A percentile compares a stretch with the other conserved stretches of the same genome.
These are phyloP conservation scores for Russula sp. DNA, from an alignment of 768 basidiomycete species.

Conservation along the genomic window DNA sequence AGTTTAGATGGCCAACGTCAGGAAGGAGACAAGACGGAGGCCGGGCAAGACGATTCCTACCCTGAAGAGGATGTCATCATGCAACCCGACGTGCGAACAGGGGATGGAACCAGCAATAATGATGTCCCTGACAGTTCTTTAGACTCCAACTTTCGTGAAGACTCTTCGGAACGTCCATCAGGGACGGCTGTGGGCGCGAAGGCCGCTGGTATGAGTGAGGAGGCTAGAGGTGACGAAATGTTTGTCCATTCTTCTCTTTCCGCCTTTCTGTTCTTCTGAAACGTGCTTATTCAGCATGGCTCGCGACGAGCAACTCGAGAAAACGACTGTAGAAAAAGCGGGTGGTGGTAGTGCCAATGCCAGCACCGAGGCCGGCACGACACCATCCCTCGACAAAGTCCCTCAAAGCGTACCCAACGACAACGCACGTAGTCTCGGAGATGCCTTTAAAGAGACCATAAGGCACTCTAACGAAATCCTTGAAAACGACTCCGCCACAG, in stretches of 20 bases:
- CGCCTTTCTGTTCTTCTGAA: not conserved
- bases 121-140: conserved; percentile 7
- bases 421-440: conserved; percentile 77
- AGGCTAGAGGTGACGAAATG: conserved; percentile 2
- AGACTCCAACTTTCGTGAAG: conserved; percentile 11
- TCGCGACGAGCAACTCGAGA: conserved; percentile 6
- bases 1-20: conserved; percentile 13
- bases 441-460: conserved; percentile 75
- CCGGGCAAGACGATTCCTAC: conserved; percentile 45
- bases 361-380: conserved; percentile 48
- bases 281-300: conserved; percentile 5
- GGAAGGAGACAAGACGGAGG: conserved; percentile 36
- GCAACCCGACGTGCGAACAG: conserved; percentile 41
- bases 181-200: conserved; percentile 17
- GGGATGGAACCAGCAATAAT: conserved; percentile 31
- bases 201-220: conserved; percentile 15
- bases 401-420: conserved; percentile 35
- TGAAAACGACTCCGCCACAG: conserved; percentile 40
- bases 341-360: conserved; percentile 36
- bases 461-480: conserved; percentile 84
- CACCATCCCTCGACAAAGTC: conserved; percentile 40
- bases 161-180: conserved; percentile 13
- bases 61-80: conserved; percentile 41
- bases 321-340: conserved; percentile 13
- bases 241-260: conserved; percentile 5